These are phyloP conservation scores for Colletotrichum sp. DNA, from an alignment of 2,329 filamentous ascomycete species.

Conservation along the genomic window DNA sequence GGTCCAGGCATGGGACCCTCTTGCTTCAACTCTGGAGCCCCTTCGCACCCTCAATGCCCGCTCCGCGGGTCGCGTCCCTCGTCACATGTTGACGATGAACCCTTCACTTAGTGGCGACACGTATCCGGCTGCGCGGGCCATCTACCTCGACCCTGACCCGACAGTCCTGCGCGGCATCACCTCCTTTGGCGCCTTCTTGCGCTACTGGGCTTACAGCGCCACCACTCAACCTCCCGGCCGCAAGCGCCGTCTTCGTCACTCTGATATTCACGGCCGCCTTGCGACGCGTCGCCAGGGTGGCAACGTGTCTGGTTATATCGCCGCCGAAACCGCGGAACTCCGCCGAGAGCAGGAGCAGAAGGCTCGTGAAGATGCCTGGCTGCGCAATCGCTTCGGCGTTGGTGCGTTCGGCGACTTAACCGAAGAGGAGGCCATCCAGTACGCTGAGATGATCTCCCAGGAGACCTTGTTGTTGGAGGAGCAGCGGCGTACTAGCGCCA, in stretches of 20 bases:
- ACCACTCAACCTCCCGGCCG: constrained; percentile 76
- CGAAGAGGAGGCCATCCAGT: constrained; percentile 69
- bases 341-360: constrained; percentile 73
- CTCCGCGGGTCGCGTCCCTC: constrained; percentile 81
- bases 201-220: constrained; percentile 94
- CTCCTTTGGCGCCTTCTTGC: constrained; percentile 83
- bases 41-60: constrained; percentile 87
- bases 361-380: constrained; percentile 69
- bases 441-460: constrained; percentile 70
- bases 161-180: constrained; percentile 86
- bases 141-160: constrained; percentile 86
- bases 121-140: constrained; percentile 81
- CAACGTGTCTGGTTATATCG: constrained; percentile 81
- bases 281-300: constrained; percentile 63
- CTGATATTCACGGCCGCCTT: constrained; percentile 59
- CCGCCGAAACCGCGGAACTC: constrained; percentile 83
- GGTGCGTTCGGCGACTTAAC: constrained; percentile 69
- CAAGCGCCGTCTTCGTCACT: constrained; percentile 79
- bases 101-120: constrained; percentile 71
- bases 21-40: constrained; percentile 79
- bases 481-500: constrained; percentile 57
- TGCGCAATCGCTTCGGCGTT: constrained; percentile 84
- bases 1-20: constrained; percentile 95
- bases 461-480: constrained; percentile 64
- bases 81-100: constrained; percentile 64